Evolutionary conservation across 352 stramenopile genomes (phyloP).

Genomic region (Phytopythium cucurbitacearum): DNA sequence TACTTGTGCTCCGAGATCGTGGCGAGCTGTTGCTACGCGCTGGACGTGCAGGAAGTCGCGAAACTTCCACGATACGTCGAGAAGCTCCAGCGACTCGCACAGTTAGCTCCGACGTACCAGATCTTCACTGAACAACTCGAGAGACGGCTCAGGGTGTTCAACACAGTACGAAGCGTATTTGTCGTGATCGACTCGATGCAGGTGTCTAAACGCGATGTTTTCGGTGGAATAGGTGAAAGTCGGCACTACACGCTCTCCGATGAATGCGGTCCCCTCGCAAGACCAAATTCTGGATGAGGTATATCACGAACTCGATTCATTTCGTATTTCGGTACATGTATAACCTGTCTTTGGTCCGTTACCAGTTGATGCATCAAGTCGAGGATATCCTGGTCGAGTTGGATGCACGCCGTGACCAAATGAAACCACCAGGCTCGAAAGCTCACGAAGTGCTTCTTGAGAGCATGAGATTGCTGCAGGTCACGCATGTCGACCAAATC

Average conservation of each 20-base stretch:
- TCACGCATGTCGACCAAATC: conserved; percentile 29
- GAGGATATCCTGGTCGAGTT: conserved; percentile 42
- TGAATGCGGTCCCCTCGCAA: not conserved
- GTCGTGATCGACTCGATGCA: not conserved
- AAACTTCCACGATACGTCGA: conserved; percentile 21
- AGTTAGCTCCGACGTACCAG: conserved; percentile 29
- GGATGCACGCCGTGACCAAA: conserved; percentile 37
- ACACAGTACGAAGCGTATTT: conserved; percentile 10
- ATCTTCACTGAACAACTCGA: conserved; percentile 28
- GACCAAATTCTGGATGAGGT: not conserved
- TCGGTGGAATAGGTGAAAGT: not conserved
- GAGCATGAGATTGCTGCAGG: conserved; percentile 38
- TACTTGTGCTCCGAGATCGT: conserved; percentile 29
- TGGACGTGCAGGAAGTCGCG: conserved; percentile 19
- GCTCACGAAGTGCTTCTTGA: conserved; percentile 26
- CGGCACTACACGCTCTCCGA: not conserved
- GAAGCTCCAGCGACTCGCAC: conserved; percentile 18
- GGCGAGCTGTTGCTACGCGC: conserved; percentile 21
- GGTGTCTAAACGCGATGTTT: not conserved
- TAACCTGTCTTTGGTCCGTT: too few relatives aligned
- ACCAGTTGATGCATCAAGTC: conserved; percentile 26
- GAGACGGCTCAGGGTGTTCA: conserved; percentile 19
- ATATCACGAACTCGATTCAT: not conserved
- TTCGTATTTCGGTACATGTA: not conserved
- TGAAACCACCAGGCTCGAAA: conserved; percentile 40